phyloP scores from a whole-genome alignment of 768 basidiomycete species.

The Serendipita sp. region DNA sequence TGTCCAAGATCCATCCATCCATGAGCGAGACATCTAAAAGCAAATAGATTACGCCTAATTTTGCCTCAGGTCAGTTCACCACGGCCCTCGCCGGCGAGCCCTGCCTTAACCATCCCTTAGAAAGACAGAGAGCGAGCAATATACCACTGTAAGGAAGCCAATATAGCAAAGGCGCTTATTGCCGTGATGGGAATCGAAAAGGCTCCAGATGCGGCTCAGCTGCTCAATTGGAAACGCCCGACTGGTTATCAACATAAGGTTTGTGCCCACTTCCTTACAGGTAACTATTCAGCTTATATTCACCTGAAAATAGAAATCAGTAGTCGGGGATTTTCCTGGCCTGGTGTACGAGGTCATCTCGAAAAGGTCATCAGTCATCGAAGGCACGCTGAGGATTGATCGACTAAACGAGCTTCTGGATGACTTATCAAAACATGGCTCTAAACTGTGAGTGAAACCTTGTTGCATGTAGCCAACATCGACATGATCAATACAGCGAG shows the following conservation, averaged over 20 bases:
- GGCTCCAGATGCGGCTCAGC: slow-evolving; percentile 63
- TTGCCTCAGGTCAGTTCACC: slow-evolving; percentile 60
- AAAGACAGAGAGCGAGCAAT: slow-evolving; percentile 87
- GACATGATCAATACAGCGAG: slow-evolving; percentile 32
- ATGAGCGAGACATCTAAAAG: background rate
- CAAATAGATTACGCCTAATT: slow-evolving; percentile 45
- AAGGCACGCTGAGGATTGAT: slow-evolving; percentile 61
- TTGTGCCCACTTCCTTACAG: slow-evolving; percentile 15
- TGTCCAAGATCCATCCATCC: background rate
- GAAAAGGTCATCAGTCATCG: slow-evolving; percentile 65
- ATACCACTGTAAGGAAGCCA: slow-evolving; percentile 90
- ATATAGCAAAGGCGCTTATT: slow-evolving; percentile 84
- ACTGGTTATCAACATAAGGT: slow-evolving; percentile 39
- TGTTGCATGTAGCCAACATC: slow-evolving; percentile 9
- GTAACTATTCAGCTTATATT: background rate
- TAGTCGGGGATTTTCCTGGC: slow-evolving; percentile 75
- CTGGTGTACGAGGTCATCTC: slow-evolving; percentile 76
- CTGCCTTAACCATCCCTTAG: slow-evolving; percentile 23
- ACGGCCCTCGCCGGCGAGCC: background rate
- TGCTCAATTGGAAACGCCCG: slow-evolving; percentile 84
- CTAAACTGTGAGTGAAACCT: slow-evolving; percentile 44
- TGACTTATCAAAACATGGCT: slow-evolving; percentile 50
- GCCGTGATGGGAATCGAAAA: slow-evolving; percentile 72
- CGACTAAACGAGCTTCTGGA: slow-evolving; percentile 72
- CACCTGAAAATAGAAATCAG: slow-evolving; percentile 27